Evolutionary conservation across 179 eudicot genomes (phyloP), one percentile per base, ranked within the genome.

Genomic region (Dionaea muscipula): DNA sequence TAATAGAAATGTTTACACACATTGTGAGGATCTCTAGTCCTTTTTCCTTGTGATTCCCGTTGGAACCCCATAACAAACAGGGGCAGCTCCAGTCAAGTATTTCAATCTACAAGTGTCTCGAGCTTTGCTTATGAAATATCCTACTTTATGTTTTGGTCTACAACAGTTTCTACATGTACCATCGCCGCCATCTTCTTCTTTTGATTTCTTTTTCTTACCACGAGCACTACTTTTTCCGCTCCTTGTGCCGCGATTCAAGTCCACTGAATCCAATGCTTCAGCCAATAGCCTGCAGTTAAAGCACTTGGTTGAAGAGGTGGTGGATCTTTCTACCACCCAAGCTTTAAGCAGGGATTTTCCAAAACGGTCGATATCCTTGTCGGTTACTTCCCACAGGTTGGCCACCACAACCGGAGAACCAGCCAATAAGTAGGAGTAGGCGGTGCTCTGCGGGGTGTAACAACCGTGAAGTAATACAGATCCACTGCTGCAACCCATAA

Each of bases 61-160:
- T 1, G 98, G 98, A 5, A 91, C 94, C 27, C 99, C 99, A 61
- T 91, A 91, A 74, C 99, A 91, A 47, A 91, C 93, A 1, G 99
- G 99, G 20, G 96, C 73, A 35, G 96, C 99, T 53, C 99, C 99
- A 47, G 81, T 88, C 63, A 88, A 51, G 61, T 23, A 82, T 14
- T 81, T 78, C 8, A 91, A 86, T 53, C 57, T 75, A 60, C 94
- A 88, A 53, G 84, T 84, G 53, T 84, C 74, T 44, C 94, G 77
- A 41, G 99, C 96, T 67, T 78, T 69, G 23, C 83, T 74, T 70
- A 87, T 82, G 41, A 88, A 91, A 36, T 81, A 78, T 11, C 89
- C 99, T 20, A 86, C 73, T 56, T 76, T 84, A 15, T 76, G 69
- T 73, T 81, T 84, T 43, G 82, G 96, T 52, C 62, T 77, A 64